A percentile compares a stretch with the other conserved stretches of the same genome.
Conservation (phyloP, 352 stramenopile species). For the Phytophthora hibernalis region DNA sequence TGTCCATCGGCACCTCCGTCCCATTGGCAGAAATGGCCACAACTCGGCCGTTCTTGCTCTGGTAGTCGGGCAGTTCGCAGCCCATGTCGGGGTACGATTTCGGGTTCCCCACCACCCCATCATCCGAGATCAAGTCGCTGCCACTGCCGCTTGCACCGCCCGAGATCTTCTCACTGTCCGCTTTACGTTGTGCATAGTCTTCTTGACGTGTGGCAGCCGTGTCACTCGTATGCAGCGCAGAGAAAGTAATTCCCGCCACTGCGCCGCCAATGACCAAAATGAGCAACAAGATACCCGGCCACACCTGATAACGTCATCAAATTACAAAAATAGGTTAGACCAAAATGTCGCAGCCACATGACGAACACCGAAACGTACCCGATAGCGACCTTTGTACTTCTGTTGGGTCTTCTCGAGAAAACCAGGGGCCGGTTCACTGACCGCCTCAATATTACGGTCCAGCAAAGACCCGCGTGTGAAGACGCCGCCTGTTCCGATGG, state of each 20-base stretch:
- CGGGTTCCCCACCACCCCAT: slow-evolving; percentile 74
- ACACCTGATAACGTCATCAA: slow-evolving; percentile 37
- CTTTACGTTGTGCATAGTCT: slow-evolving; percentile 36
- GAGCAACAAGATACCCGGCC: slow-evolving; percentile 53
- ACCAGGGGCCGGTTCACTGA: slow-evolving; percentile 25
- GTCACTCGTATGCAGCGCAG: slow-evolving; percentile 29
- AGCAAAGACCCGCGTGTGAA: slow-evolving; percentile 57
- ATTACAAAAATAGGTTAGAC: slow-evolving; percentile 9
- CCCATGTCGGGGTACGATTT: slow-evolving; percentile 72
- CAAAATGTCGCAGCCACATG: neutral
- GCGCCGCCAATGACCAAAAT: slow-evolving; percentile 43
- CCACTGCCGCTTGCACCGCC: slow-evolving; percentile 32
- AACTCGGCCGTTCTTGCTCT: slow-evolving; percentile 74
- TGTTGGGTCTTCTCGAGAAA: slow-evolving; percentile 32
- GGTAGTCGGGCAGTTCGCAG: slow-evolving; percentile 74
- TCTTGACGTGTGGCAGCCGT: slow-evolving; percentile 23
- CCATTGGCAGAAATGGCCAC: slow-evolving; percentile 61
- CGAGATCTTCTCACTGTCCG: slow-evolving; percentile 26
- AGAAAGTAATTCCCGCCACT: slow-evolving; percentile 40
- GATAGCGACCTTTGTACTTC: slow-evolving; percentile 64
- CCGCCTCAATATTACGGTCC: slow-evolving; percentile 59
- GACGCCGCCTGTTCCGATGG: slow-evolving; percentile 4
- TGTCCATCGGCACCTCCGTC: slow-evolving; percentile 56
- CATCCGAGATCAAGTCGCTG: slow-evolving; percentile 67
- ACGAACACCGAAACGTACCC: slow-evolving; percentile 36